Conservation (phyloP, 495 filamentous ascomycete species). For the Tuber indicum region DNA sequence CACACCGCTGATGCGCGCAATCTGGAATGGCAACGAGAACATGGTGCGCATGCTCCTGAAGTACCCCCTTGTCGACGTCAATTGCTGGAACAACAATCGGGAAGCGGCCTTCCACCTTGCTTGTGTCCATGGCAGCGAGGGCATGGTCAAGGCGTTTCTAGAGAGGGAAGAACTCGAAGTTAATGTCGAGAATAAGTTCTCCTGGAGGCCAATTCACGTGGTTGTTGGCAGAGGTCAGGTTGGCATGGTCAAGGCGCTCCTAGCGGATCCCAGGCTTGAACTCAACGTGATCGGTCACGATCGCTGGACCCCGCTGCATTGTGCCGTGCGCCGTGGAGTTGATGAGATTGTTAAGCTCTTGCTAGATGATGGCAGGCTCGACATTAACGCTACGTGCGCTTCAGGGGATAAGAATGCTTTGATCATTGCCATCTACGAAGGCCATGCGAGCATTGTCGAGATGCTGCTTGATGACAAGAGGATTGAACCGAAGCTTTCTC, state of each 20-base stretch:
- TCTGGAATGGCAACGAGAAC: not conserved
- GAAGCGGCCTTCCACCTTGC: not conserved
- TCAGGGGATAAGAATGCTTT: not conserved
- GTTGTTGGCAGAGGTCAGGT: not conserved
- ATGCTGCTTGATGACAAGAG: not conserved
- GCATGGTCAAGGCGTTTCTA: not conserved
- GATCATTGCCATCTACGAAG: not conserved
- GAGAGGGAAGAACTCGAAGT: not conserved
- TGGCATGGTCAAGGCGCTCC: not conserved
- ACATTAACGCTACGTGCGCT: not conserved
- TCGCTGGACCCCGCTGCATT: slow-evolving; percentile 13
- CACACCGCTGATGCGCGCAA: not conserved
- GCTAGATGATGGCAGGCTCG: slow-evolving; percentile 11
- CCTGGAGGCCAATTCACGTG: not conserved
- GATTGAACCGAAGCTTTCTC: not conserved
- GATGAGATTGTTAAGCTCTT: slow-evolving; percentile 11
- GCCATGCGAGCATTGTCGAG: not conserved
- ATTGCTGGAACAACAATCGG: not conserved
- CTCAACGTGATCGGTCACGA: not conserved
- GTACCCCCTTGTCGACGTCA: not conserved
- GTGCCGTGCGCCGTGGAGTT: slow-evolving; percentile 6
- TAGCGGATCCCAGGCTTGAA: not conserved
- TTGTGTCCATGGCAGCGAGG: not conserved
- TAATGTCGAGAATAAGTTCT: not conserved
- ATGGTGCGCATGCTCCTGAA: not conserved